A percentile compares a stretch with the other conserved stretches of the same genome.
Conservation (phyloP, 148 eudicot species). For the Rhododendron ovatum region DNA sequence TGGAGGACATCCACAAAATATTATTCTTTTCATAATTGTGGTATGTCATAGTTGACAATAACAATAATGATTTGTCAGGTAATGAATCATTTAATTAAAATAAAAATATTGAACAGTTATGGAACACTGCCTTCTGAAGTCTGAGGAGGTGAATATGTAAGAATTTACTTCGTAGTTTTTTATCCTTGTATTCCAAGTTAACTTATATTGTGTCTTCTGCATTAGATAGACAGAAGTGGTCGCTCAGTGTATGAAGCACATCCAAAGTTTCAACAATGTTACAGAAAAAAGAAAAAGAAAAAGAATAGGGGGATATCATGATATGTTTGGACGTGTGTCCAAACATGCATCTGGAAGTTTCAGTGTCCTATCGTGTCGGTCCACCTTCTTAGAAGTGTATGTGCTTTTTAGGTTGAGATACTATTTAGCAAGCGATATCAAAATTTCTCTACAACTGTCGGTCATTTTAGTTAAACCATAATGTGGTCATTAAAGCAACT, state of each 20-base stretch:
- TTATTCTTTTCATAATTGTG: neutral
- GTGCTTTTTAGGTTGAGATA: neutral
- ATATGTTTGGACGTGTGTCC: neutral
- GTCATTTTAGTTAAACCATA: neutral
- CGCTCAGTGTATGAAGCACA: neutral
- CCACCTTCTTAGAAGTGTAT: neutral
- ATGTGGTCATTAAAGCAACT: neutral
- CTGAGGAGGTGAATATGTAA: neutral
- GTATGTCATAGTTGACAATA: neutral
- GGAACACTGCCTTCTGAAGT: neutral
- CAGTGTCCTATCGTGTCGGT: neutral
- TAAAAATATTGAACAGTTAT: neutral
- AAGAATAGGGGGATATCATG: neutral
- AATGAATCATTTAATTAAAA: neutral
- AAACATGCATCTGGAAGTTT: neutral
- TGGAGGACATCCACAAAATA: neutral
- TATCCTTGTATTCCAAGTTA: neutral
- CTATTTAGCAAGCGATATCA: neutral
- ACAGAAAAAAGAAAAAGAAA: neutral
- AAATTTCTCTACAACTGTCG: neutral
- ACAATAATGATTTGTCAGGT: neutral
- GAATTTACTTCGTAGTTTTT: neutral
- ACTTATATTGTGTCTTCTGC: neutral
- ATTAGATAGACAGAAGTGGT: neutral
- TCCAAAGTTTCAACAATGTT: neutral